A percentile compares a stretch with the other conserved stretches of the same genome.
Conservation (phyloP, 2,329 filamentous ascomycete genomes). For the Exophiala viscosa region DNA sequence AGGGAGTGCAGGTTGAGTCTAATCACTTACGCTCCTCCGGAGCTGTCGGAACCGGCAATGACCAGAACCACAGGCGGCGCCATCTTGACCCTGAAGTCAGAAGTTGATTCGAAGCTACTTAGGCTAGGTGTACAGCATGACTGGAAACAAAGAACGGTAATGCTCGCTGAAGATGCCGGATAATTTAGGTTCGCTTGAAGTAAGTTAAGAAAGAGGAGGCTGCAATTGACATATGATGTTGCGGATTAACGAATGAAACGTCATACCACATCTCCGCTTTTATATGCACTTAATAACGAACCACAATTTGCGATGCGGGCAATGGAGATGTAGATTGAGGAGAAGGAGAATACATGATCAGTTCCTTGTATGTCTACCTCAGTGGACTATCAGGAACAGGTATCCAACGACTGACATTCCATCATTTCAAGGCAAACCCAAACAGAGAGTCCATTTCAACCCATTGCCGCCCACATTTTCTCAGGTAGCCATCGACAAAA, state of each 20-base stretch:
- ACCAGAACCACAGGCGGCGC: slow-evolving; percentile 61
- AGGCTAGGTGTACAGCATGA: not conserved
- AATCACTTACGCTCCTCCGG: slow-evolving; percentile 75
- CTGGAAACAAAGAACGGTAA: not conserved
- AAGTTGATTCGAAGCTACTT: no score
- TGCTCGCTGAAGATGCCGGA: not conserved
- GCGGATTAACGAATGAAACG: slow-evolving; percentile 2
- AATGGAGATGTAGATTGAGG: no score
- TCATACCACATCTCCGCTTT: no score
- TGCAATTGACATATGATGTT: no score
- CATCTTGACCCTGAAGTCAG: slow-evolving; percentile 29
- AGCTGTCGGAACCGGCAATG: slow-evolving; percentile 86
- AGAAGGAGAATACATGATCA: no score
- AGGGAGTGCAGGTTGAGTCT: slow-evolving; percentile 8
- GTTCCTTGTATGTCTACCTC: not conserved
- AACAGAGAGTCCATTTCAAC: slow-evolving; percentile 91
- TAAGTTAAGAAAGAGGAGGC: no score
- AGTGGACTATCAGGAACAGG: not conserved
- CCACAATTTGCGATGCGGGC: no score
- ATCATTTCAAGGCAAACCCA: slow-evolving; percentile 49
- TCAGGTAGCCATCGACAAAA: slow-evolving; percentile 77
- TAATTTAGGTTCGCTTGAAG: no score
- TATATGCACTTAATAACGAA: no score
- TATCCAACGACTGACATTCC: not conserved
- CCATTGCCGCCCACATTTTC: slow-evolving; percentile 87